Conservation (phyloP, 306 rosid genomes). For the Glycine latifolia region DNA sequence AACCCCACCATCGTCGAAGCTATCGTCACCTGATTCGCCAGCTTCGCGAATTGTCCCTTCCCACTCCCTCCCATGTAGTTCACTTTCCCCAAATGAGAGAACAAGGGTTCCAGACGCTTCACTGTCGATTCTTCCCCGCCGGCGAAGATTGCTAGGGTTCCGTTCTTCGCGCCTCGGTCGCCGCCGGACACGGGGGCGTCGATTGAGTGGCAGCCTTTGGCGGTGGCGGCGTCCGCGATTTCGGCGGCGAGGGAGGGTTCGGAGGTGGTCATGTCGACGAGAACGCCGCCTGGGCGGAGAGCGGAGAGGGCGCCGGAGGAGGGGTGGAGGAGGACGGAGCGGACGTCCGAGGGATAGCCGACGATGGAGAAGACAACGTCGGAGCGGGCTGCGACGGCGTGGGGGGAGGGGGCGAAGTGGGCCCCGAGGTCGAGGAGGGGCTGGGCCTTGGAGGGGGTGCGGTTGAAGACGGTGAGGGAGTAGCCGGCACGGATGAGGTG, state of each 20-base stretch:
- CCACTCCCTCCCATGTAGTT: slow-evolving; percentile 88
- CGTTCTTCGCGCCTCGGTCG: slow-evolving; percentile 81
- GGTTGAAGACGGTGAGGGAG: slow-evolving; percentile 88
- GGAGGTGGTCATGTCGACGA: slow-evolving; percentile 94
- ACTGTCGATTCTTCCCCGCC: slow-evolving; percentile 71
- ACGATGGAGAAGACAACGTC: slow-evolving; percentile 92
- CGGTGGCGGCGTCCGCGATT: slow-evolving; percentile 62
- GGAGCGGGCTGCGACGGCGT: slow-evolving; percentile 72
- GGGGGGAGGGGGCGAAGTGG: slow-evolving; percentile 65
- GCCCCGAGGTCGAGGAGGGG: slow-evolving; percentile 87
- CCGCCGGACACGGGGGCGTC: slow-evolving; percentile 97
- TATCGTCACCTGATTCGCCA: slow-evolving; percentile 79
- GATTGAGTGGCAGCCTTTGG: slow-evolving; percentile 62
- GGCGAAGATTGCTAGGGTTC: slow-evolving; percentile 76
- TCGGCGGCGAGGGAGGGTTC: slow-evolving; percentile 92
- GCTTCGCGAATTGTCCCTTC: slow-evolving; percentile 89
- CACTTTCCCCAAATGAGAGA: slow-evolving; percentile 72
- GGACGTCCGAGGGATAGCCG: slow-evolving; percentile 93
- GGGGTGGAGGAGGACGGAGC: slow-evolving; percentile 79
- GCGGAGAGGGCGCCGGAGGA: slow-evolving; percentile 79
- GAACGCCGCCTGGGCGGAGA: slow-evolving; percentile 79
- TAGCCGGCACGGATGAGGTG: slow-evolving; percentile 89
- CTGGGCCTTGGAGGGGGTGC: slow-evolving; percentile 85
- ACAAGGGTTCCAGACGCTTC: slow-evolving; percentile 50
- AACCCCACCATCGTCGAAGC: slow-evolving; percentile 90